A percentile compares a stretch with the other conserved stretches of the same genome.
Conservation (phyloP, 768 basidiomycete species). For the Cyclocybe cylindracea region DNA sequence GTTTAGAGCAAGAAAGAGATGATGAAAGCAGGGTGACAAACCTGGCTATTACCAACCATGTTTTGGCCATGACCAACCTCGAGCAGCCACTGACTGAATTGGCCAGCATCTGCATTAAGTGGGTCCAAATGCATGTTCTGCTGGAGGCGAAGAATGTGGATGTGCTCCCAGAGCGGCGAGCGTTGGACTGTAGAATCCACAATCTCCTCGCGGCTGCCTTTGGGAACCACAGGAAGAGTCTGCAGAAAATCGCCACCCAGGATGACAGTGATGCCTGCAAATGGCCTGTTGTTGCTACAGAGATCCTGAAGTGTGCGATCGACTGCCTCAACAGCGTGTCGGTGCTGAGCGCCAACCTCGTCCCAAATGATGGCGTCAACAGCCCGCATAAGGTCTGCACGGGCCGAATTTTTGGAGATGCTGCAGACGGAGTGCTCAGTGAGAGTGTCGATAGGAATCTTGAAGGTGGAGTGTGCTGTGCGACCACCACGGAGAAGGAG, state of each 20-base stretch:
- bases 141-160: constrained; percentile 31
- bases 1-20: too few species aligned
- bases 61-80: constrained; percentile 28
- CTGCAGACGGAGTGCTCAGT: constrained; percentile 27
- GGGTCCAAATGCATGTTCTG: constrained; percentile 43
- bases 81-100: constrained; percentile 37
- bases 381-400: constrained; percentile 31
- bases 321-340: constrained; percentile 35
- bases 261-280: constrained; percentile 46
- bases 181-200: constrained; percentile 32
- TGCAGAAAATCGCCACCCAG: constrained; percentile 55
- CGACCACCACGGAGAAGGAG: constrained; percentile 43
- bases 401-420: constrained; percentile 27
- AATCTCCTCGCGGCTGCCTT: constrained; percentile 39
- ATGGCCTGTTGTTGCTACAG: constrained; percentile 23
- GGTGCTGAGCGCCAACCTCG: constrained; percentile 42
- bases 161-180: constrained; percentile 38
- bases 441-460: constrained; percentile 41
- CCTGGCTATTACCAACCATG: too few species aligned
- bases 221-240: constrained; percentile 42
- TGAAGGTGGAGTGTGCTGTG: constrained; percentile 50
- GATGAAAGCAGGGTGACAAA: background rate
- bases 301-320: constrained; percentile 39
- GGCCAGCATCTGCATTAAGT: constrained; percentile 14
- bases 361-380: constrained; percentile 45